Percentiles rank a stretch among this genome's conserved stretches.
These are phyloP conservation scores for Magnaporthales sp. DNA, from an alignment of 2,329 filamentous ascomycete species.

Conservation along the genomic window DNA sequence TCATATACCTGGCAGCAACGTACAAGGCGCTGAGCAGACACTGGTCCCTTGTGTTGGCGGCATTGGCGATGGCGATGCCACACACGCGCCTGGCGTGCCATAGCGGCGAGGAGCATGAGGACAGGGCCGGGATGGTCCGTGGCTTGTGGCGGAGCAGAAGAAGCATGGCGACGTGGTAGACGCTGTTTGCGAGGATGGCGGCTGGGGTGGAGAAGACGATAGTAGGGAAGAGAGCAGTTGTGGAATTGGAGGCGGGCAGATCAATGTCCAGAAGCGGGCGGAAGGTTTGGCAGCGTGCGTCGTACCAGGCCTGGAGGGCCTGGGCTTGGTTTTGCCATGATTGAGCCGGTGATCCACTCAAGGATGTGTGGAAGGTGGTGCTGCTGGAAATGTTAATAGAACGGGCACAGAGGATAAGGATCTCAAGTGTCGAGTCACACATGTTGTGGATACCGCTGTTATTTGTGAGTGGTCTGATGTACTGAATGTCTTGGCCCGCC, in stretches of 20 bases:
- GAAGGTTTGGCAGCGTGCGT: background rate
- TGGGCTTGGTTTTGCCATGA: background rate
- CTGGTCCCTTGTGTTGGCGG: slow-evolving; percentile 37
- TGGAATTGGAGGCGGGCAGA: background rate
- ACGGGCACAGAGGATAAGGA: background rate
- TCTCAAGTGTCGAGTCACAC: background rate
- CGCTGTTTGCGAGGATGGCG: slow-evolving; percentile 37
- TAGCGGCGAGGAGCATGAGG: slow-evolving; percentile 28
- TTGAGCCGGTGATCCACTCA: background rate
- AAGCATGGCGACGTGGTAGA: slow-evolving; percentile 47
- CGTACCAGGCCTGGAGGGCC: background rate
- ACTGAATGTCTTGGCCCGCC: background rate
- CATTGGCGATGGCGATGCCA: slow-evolving; percentile 38
- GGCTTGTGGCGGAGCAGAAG: slow-evolving; percentile 42
- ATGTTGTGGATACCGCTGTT: background rate
- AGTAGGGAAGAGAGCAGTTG: slow-evolving; percentile 21
- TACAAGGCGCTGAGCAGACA: slow-evolving; percentile 36
- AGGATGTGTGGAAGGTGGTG: background rate
- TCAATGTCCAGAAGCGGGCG: background rate
- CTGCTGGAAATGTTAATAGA: background rate
- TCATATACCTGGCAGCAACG: slow-evolving; percentile 35
- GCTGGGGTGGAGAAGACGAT: slow-evolving; percentile 32
- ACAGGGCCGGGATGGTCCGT: slow-evolving; percentile 26
- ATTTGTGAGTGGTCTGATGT: background rate
- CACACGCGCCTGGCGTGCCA: slow-evolving; percentile 41